Base-by-base conservation (phyloP, 2,329 filamentous ascomycete genomes). In the Ophidiomyces ophidiicola region DNA sequence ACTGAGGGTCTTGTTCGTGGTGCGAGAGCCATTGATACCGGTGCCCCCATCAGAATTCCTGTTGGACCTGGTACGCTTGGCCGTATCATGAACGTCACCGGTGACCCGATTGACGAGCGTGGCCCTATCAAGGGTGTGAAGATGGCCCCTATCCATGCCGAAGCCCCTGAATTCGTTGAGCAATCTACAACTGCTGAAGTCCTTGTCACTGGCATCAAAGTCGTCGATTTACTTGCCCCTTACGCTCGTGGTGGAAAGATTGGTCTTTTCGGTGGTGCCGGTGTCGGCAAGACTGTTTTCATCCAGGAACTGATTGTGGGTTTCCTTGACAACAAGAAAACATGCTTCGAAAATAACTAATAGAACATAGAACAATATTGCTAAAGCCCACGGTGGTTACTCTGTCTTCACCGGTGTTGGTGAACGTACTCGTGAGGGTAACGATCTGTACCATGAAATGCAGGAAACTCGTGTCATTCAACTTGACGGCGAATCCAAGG, bases 171-270 rank as follows among this genome's bases (percentile, higher is more conserved):
- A 63, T 98, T 96, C 76, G 74, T 75, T 54, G 90, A 98, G 62
- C 90, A 98, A 76, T 92, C 90, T 52, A 98, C 90, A 57, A 74
- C 78, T 58, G 90, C 90, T 57, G 90, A 98, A 74, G 80, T 98
- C 68, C 79, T 98, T 56, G 83, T 92, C 59, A 98, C 90, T 55
- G 90, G 90, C 80, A 98, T 98, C 79, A 98, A 98, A 82, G 90
- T 98, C 68, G 90, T 98, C 71, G 90, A 98, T 68, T 78, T 98
- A 54, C 80, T 98, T 61, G 90, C 90, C 59, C 90, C 90, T 60
- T 98, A 98, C 70, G 90, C 90, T 66, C 90, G 90, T 92, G 90
- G 90, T 85, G 90, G 90, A 80, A 98, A 98, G 82, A 98, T 98
- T 78, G 90, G 90, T 84, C 86, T 98, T 57, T 98, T 98, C 74